Conservation (phyloP, 371 early-diverging fungal species). For the Apophysomyces sp. region DNA sequence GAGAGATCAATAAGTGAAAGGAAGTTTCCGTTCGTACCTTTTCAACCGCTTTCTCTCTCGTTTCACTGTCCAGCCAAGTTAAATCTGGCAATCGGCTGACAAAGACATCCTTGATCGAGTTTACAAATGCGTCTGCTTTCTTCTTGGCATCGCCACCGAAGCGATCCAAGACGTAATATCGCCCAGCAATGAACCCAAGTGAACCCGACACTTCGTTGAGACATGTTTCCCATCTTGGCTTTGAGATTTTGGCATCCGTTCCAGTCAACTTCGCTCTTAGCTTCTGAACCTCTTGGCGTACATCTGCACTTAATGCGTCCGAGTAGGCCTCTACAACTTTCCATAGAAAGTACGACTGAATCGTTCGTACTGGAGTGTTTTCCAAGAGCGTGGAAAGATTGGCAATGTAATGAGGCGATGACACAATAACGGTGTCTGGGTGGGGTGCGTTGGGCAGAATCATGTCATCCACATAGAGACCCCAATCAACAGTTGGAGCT, state of each 20-base stretch:
- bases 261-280: conserved; percentile 37
- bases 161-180: conserved; percentile 43
- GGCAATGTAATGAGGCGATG: conserved; percentile 39
- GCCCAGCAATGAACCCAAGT: conserved; percentile 51
- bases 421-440: conserved; percentile 34
- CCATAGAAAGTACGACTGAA: conserved; percentile 51
- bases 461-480: conserved; percentile 24
- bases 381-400: conserved; percentile 32
- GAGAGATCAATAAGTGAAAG: neutral
- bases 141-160: conserved; percentile 42
- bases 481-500: conserved; percentile 49
- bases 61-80: conserved; percentile 56
- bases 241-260: conserved; percentile 31
- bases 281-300: conserved; percentile 31
- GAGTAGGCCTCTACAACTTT: conserved; percentile 26
- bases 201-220: conserved; percentile 32
- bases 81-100: conserved; percentile 33
- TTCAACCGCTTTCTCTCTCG: conserved; percentile 41
- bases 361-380: conserved; percentile 19
- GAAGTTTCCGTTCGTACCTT: conserved; percentile 30
- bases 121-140: conserved; percentile 31
- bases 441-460: conserved; percentile 25
- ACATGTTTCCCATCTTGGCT: conserved; percentile 57
- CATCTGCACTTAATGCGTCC: conserved; percentile 24
- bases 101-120: conserved; percentile 28